Evolutionary conservation across 78 protist species (phyloP).

Genomic region (Cyanophora paradoxa): DNA sequence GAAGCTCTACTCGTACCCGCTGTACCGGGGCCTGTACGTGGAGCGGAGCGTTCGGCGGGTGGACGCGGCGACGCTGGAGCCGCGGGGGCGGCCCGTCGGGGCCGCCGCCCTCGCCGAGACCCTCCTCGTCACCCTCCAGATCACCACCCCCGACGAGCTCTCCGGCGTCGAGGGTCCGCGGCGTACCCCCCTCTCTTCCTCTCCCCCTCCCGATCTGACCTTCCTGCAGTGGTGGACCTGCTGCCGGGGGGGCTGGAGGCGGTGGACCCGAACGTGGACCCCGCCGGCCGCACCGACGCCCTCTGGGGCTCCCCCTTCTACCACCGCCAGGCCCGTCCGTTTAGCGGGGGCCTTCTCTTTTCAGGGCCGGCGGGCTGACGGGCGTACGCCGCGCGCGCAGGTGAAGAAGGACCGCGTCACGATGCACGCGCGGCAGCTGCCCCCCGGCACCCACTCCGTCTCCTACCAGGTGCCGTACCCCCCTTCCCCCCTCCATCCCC

Average conservation of each 20-base stretch:
- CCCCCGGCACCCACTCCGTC: slow-evolving; percentile 1
- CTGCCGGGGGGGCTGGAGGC: slow-evolving; percentile 16
- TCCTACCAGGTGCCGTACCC: too few relatives aligned
- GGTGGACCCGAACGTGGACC: not conserved
- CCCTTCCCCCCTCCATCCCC: too few relatives aligned
- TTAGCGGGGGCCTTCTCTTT: not conserved
- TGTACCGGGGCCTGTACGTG: not conserved
- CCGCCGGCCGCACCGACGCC: not conserved
- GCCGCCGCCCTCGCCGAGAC: not conserved
- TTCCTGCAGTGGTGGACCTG: not conserved
- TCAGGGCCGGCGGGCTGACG: not conserved
- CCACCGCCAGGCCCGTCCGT: not conserved
- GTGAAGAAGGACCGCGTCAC: not conserved
- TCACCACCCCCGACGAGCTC: not conserved
- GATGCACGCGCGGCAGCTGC: not conserved
- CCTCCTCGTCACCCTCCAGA: not conserved
- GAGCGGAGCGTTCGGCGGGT: not conserved
- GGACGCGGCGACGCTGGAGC: not conserved
- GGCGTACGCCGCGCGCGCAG: not conserved
- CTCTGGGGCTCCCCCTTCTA: not conserved
- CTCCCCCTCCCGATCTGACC: too few relatives aligned
- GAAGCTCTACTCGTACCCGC: not conserved
- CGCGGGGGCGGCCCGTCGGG: not conserved
- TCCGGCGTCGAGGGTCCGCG: too few relatives aligned
- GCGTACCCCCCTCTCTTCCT: too few relatives aligned